Evolutionary conservation across 2,329 filamentous ascomycete species (phyloP).

Genomic region (Huntiella decipiens): DNA sequence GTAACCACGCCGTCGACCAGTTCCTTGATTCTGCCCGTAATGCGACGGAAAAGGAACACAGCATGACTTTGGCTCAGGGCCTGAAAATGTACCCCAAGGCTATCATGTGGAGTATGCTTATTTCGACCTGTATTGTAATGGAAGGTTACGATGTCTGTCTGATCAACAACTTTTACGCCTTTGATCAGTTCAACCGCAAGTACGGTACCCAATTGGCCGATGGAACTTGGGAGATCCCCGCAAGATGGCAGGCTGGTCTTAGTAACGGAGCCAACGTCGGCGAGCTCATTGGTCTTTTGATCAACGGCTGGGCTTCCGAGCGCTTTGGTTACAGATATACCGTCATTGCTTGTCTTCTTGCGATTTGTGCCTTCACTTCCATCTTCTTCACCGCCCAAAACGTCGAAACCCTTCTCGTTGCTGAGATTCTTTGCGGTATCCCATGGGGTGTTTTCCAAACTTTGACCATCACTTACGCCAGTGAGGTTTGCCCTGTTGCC

Average conservation of each 20-base stretch:
- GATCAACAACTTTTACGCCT: constrained; percentile 60
- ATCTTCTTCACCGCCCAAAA: constrained; percentile 47
- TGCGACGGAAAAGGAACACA: constrained; percentile 43
- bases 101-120: constrained; percentile 62
- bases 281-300: constrained; percentile 45
- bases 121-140: constrained; percentile 85
- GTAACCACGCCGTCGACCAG: constrained; percentile 8
- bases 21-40: constrained; percentile 20
- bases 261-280: constrained; percentile 41
- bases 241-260: constrained; percentile 42
- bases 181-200: constrained; percentile 37
- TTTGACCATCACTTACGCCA: constrained; percentile 45
- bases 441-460: constrained; percentile 42
- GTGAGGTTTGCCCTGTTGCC: constrained; percentile 54
- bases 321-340: constrained; percentile 49
- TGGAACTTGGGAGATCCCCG: constrained; percentile 35
- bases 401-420: constrained; percentile 37
- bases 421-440: constrained; percentile 44
- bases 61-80: constrained; percentile 57
- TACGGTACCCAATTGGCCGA: constrained; percentile 30
- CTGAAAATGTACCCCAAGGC: constrained; percentile 74
- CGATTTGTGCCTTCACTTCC: constrained; percentile 37
- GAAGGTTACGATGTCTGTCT: constrained; percentile 73
- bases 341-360: constrained; percentile 36
- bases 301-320: constrained; percentile 48